Base-by-base conservation (phyloP, 495 filamentous ascomycete genomes). In the Bombardia bombarda region DNA sequence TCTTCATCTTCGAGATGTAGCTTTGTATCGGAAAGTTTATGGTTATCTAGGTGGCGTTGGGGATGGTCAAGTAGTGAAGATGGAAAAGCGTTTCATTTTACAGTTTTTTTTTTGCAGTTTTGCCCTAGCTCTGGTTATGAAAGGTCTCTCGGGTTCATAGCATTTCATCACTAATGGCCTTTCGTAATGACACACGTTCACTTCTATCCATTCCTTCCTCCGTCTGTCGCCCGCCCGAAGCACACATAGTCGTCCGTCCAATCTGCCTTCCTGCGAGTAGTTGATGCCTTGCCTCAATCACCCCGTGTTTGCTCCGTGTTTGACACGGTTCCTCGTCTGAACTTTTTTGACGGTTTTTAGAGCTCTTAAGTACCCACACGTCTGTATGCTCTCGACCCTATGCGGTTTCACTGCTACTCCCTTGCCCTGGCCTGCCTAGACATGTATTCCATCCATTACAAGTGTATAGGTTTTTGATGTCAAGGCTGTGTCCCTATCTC, bases 101-200 rank as follows among this genome's bases (percentile, higher is more conserved):
- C n/a, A 52, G n/a, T 26, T 41, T 23, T 41, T 32, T 28, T 43
- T 34, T 46, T 33, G 44, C 30, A 19, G 18, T 41, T 45, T 20
- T 44, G 17, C 43, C 36, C 9, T 23, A 42, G 28, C 30, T 30
- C 36, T 28, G 50, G 33, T 50, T 28, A 33, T 26, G 33, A 38
- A n/a, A 32, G 40, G 39, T 50, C n/a, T 12, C 45, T 45, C 30
- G 18, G 25, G 34, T 38, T 50, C 34, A 38, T 53, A 53, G 50
- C 42, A 39, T 43, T n/a, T 42, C 41, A 45, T 21, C 23, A 32
- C 43, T 19, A 20, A 24, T 18, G 43, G 47, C n/a, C 38, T 30
- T 30, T 40, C 34, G 16, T 45, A 52, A 47, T 52, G 32, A 42
- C 31, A 47, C 41, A 41, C 22, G 10, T 38, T 28, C 46, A 49